Conservation (phyloP, 1,284 basidiomycete genomes). For the Heterobasidion irregulare region DNA sequence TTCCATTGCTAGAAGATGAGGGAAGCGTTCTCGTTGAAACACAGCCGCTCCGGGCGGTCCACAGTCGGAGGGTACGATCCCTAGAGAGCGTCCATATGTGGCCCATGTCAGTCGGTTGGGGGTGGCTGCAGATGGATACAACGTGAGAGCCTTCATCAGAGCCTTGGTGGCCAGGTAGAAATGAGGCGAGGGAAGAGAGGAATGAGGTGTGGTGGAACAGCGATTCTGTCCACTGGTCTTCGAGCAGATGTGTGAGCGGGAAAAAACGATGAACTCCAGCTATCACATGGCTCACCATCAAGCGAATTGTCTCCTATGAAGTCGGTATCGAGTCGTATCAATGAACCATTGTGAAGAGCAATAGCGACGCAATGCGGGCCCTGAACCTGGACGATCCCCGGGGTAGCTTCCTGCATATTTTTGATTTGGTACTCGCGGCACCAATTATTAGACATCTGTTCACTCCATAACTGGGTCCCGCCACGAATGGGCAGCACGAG, state of each 20-base stretch:
- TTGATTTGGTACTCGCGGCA: constrained; percentile 63
- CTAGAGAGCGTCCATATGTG: constrained; percentile 83
- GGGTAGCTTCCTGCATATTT: constrained; percentile 34
- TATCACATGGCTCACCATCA: constrained; percentile 38
- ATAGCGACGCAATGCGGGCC: constrained; percentile 64
- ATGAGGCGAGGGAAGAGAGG: constrained; percentile 55
- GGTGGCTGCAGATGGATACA: constrained; percentile 57
- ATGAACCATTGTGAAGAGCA: constrained; percentile 57
- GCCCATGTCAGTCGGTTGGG: constrained; percentile 63
- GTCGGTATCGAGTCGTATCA: constrained; percentile 66
- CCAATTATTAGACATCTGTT: constrained; percentile 45
- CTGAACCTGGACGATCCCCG: constrained; percentile 59
- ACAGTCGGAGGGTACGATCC: constrained; percentile 77
- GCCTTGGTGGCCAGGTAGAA: constrained; percentile 42
- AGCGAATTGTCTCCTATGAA: constrained; percentile 39
- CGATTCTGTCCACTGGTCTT: constrained; percentile 64
- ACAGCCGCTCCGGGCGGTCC: constrained; percentile 69
- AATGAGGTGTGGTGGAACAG: constrained; percentile 54
- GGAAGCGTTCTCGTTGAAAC: constrained; percentile 48
- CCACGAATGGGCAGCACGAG: constrained; percentile 58
- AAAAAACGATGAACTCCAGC: constrained; percentile 8
- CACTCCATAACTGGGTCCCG: constrained; percentile 48
- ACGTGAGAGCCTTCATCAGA: constrained; percentile 46
- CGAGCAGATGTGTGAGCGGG: constrained; percentile 5
- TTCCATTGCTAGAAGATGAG: constrained; percentile 22